Conservation (phyloP, 352 stramenopile genomes). For the Pythium dissotocum region DNA sequence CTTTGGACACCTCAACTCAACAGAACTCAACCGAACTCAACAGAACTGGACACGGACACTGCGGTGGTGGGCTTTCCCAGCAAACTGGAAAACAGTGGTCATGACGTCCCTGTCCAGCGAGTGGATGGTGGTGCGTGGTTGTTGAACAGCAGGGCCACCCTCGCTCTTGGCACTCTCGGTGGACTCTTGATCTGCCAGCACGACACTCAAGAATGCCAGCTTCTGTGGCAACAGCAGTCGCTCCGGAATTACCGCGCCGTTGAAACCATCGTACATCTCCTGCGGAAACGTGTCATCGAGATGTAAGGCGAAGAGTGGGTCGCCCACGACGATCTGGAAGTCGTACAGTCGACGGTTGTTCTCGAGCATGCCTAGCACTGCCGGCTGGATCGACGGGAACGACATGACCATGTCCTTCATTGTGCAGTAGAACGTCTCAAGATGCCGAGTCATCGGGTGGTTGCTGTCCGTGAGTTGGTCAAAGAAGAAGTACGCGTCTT, state of each 20-base stretch:
- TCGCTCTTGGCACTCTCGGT: neutral
- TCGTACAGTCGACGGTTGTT: neutral
- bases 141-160: neutral
- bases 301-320: neutral
- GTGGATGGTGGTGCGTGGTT: neutral
- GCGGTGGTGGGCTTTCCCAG: neutral
- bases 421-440: neutral
- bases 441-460: neutral
- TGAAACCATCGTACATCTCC: neutral
- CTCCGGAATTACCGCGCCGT: neutral
- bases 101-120: neutral
- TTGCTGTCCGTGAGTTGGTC: neutral
- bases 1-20: neutral
- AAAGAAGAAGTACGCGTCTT: neutral
- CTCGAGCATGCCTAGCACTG: slow-evolving; percentile 1
- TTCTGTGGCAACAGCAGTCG: neutral
- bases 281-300: neutral
- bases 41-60: neutral
- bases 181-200: neutral
- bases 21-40: neutral
- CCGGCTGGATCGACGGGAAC: neutral
- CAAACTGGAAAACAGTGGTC: neutral
- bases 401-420: neutral
- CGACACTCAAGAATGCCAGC: slow-evolving; percentile 1
- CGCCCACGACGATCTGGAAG: neutral